Base-by-base conservation (phyloP, 345 rosid species). In the Eucalyptus guilfoylei region DNA sequence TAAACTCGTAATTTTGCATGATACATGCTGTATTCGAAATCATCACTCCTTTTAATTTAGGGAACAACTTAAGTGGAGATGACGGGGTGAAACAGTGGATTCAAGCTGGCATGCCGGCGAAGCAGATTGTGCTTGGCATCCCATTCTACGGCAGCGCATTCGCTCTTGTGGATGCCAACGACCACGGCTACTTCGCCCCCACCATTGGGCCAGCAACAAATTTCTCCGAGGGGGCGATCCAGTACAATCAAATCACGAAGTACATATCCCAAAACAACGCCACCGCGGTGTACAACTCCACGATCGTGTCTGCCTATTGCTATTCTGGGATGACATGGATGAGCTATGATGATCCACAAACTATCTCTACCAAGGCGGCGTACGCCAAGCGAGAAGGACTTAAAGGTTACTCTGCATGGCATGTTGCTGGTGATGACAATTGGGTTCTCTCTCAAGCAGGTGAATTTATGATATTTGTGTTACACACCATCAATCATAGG, bases 391-490 rank as follows among this genome's bases (percentile, higher is more conserved):
- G 85, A 32, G 94, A 89, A 55, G 92, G 93, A 16, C 88, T 95
- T 88, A 94, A 94, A 58, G 98, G 98, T 89, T 96, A 95, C 92
- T 96, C 90, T 91, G 93, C 94, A 49, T 96, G 98, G 98, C 94
- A 95, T 40, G 93, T 94, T 32, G 94, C 94, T 4, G 93, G 88
- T 50, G 98, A 96, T 40, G 91, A 89, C 23, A 90, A 93, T 3
- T 95, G 94, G 92, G 88, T 88, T 89, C 92, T 95, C 69, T 88
- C 89, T 44, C 26, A 14, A 19, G 58, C 14, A 69, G 89, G 88
- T 87, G 62, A 55, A 24, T 24, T 55, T 55, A 55, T 55, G 62
- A 58, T 24, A 58, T 58, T 58, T 11, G 12, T 26, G 64, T 58
- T 58, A 58, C 3, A 58, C 30, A 55, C 60, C 28, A 55, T 55